Base-by-base conservation (phyloP, 2,329 filamentous ascomycete species). In the Fusarium sp. region DNA sequence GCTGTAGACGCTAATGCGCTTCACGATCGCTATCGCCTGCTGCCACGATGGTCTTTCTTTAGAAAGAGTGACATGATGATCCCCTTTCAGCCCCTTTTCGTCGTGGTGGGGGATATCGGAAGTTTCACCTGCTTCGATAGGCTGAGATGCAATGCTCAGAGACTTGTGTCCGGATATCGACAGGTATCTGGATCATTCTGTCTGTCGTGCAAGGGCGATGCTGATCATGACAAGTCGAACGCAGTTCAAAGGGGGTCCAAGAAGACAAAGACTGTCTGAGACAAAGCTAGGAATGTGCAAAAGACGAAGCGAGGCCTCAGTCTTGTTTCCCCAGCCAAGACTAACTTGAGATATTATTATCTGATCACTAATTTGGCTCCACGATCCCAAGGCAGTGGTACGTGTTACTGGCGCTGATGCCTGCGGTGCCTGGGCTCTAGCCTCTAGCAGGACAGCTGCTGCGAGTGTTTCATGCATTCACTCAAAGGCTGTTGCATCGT, bases 401-500 rank as follows among this genome's bases (percentile, higher is more conserved):
- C 67, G 42, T 67, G 42, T 54, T 54, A 53, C 62, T 51, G 63
- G 55, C 61, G 48, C 37, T 59, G 63, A 37, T 66, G 61, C 61
- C 54, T 66, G 41, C 25, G 21, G 43, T 66, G 55, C 63, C 63
- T 66, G 63, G 61, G 25, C 27, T 67, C 54, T 50, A 53, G 48
- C 41, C 45, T 50, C 34, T 56, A 59, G 56, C 53, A 69, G 60
- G 58, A 64, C 46, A 59, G 63, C 54, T 65, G 53, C 68, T 71
- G 60, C 55, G 64, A 63, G 49, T 66, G 68, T 69, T 58, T 69
- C 49, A 68, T 72, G 69, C 66, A 72, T 57, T 64, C 62, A 72
- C 66, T 63, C 51, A 59, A 50, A 51, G 43, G 25, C 46, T 43
- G 58, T 41, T 60, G 28, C 40, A 68, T 55, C 63, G 70, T 73